Evolutionary conservation across 1,284 basidiomycete species (phyloP).

Genomic region (Sphaerobolus stellatus): DNA sequence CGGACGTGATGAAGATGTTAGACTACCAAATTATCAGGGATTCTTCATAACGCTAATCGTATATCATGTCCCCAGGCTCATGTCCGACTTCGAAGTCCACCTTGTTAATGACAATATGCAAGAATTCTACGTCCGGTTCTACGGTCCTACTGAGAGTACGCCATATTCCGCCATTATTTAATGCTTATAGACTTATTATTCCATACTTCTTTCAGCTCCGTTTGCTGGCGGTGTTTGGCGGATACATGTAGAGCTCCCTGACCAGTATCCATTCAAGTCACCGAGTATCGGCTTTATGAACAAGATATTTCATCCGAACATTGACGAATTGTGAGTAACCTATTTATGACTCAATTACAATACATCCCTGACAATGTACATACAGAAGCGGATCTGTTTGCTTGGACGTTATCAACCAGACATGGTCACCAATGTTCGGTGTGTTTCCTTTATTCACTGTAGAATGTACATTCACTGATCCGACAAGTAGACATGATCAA

Average conservation of each 20-base stretch:
- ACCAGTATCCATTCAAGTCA: slow-evolving; percentile 98
- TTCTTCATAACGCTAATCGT: background rate
- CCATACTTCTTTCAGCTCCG: slow-evolving; percentile 61
- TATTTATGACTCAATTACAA: slow-evolving; percentile 1
- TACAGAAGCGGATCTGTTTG: slow-evolving; percentile 90
- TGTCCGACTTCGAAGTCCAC: slow-evolving; percentile 96
- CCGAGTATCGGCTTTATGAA: slow-evolving; percentile 99
- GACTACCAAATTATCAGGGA: slow-evolving; percentile 28
- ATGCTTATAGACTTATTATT: slow-evolving; percentile 16
- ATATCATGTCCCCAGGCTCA: slow-evolving; percentile 71
- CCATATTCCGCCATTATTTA: slow-evolving; percentile 21
- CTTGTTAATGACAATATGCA: slow-evolving; percentile 99
- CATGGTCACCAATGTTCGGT: slow-evolving; percentile 99
- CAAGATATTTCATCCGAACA: slow-evolving; percentile 99
- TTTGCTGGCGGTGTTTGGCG: slow-evolving; percentile 98
- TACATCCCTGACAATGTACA: slow-evolving; percentile 11
- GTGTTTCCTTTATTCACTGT: slow-evolving; percentile 25
- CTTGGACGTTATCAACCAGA: slow-evolving; percentile 96
- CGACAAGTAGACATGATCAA: slow-evolving; percentile 90
- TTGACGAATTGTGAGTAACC: slow-evolving; percentile 87
- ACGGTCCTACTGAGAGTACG: slow-evolving; percentile 93
- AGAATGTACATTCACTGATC: slow-evolving; percentile 10
- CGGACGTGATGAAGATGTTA: slow-evolving; percentile 99
- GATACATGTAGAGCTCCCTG: slow-evolving; percentile 98
- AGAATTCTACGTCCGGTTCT: slow-evolving; percentile 96